Base-by-base conservation (phyloP, 2,329 filamentous ascomycete genomes). In the Arthrinium puccinioides region DNA sequence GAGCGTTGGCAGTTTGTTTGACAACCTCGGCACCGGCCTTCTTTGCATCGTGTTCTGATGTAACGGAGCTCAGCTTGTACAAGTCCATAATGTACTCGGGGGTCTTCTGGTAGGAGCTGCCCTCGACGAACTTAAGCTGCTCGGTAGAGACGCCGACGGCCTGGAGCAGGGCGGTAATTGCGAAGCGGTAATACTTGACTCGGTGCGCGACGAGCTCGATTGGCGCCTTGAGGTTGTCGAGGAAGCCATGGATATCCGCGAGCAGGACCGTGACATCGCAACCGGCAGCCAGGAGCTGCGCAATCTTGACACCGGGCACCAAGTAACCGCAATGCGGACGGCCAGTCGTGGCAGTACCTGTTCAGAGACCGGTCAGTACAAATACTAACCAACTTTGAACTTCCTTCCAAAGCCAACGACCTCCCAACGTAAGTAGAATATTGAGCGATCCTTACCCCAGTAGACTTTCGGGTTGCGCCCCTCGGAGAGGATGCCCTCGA, bases 1-100 rank as follows among this genome's bases (percentile, higher is more conserved):
- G 76, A 9, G 83, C 78, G 53, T 90, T 88, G 39, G 77, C 75
- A 4, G 83, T 79, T 67, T 97, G 88, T 72, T 97, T 97, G 47
- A 98, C 90, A 7, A 97, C 79, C 62, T 97, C 92, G 2, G 87
- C 85, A 26, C 90, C 90, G 0, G 90, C 89, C 63, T 87, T 92
- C 63, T 88, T 87, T 13, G 88, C 87, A 54, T 57, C 57, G 10
- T 52, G 51, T 44, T 54, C 54, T 25, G 47, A 92, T 81, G 55
- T 89, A 79, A 62, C 88, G 79, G 11, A 81, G 31, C 73, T 75
- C 46, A 97, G 59, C 55, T 84, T 79, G 65, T 89, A 90, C 23
- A 94, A 64, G 57, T 97, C 90, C 85, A 95, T 92, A 42, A 82
- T 77, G 65, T 96, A 97, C 28, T 79, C 72, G 18, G 71, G 56